Evolutionary conservation across 2,329 filamentous ascomycete species (phyloP).

Genomic region (Pseudogymnoascus sp.): DNA sequence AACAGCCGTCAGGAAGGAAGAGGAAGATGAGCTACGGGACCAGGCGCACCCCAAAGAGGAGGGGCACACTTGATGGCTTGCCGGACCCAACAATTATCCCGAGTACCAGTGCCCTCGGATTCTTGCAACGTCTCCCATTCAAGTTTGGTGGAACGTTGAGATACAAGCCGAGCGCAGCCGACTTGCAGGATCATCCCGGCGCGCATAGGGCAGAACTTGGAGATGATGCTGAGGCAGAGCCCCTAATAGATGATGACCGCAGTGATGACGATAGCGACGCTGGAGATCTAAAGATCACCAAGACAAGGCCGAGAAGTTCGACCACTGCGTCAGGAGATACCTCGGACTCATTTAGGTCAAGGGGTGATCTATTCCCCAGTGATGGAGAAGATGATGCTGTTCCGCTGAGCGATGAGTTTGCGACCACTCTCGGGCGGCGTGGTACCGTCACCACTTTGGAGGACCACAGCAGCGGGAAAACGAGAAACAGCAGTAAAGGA

Average conservation of each 20-base stretch:
- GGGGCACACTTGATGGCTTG: conserved; percentile 43
- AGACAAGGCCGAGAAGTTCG: conserved; percentile 59
- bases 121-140: conserved; percentile 76
- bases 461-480: conserved; percentile 62
- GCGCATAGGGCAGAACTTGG: conserved; percentile 34
- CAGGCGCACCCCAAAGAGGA: conserved; percentile 47
- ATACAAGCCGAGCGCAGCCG: conserved; percentile 86
- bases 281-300: conserved; percentile 17
- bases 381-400: conserved; percentile 82
- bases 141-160: conserved; percentile 72
- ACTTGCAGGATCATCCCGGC: conserved; percentile 79
- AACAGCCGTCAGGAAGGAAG: conserved; percentile 61
- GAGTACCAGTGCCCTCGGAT: conserved; percentile 76
- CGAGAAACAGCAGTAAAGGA: conserved; percentile 48
- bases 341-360: conserved; percentile 75
- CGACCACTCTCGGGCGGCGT: conserved; percentile 68
- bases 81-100: conserved; percentile 82
- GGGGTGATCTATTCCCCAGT: conserved; percentile 85
- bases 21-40: conserved; percentile 87
- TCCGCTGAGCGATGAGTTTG: conserved; percentile 88
- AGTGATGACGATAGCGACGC: conserved; percentile 32
- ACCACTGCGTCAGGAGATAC: conserved; percentile 76
- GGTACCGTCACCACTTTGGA: conserved; percentile 52
- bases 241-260: conserved; percentile 59
- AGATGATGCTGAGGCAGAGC: conserved; percentile 53